These are phyloP conservation scores for Colletotrichum truncatum DNA, from an alignment of 2,329 filamentous ascomycete species.

Conservation along the genomic window DNA sequence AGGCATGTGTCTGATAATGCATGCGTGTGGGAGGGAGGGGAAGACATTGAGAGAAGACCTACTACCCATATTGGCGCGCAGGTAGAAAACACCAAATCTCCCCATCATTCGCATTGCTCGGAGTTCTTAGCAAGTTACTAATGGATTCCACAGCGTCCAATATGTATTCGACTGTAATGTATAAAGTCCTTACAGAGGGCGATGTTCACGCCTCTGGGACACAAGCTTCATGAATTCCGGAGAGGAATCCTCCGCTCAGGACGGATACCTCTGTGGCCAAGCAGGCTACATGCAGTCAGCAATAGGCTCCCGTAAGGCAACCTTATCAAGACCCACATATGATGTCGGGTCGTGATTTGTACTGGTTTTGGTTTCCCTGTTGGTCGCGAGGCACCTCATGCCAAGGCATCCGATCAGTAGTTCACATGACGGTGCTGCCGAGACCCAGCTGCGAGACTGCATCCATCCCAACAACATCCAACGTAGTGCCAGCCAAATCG, in stretches of 20 bases:
- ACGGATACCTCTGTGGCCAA: neutral
- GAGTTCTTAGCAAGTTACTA: neutral
- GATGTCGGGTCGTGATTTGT: neutral
- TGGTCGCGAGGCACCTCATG: neutral
- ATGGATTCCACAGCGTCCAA: neutral
- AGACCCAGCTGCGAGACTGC: too few species aligned
- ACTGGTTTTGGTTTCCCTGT: neutral
- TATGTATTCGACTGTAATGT: neutral
- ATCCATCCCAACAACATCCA: too few species aligned
- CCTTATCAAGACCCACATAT: neutral
- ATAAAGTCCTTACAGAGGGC: neutral
- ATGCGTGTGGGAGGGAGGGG: neutral
- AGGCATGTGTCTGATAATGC: neutral
- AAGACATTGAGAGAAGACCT: neutral
- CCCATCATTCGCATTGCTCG: neutral
- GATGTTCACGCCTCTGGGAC: neutral
- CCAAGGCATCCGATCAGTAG: too few species aligned
- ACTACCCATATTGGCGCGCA: neutral
- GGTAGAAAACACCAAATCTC: neutral
- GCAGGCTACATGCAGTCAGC: neutral
- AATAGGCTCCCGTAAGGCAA: neutral
- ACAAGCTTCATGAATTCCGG: neutral
- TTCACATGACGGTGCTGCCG: too few species aligned
- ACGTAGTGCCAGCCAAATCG: too few species aligned
- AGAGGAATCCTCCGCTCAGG: neutral